Conservation (phyloP, 2,329 filamentous ascomycete species). For the Nigrospora osmanthi region DNA sequence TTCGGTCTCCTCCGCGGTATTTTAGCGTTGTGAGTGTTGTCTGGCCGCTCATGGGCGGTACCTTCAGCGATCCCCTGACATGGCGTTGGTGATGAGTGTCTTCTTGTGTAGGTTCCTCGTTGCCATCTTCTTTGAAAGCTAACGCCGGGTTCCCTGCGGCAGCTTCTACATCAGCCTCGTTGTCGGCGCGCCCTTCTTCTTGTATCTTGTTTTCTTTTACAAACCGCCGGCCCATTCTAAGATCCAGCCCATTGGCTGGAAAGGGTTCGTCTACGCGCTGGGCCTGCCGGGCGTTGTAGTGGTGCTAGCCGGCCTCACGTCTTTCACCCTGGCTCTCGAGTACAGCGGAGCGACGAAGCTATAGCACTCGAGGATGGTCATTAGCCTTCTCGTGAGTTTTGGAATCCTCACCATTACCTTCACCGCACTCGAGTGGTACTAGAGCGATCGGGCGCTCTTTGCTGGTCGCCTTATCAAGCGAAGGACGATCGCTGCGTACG, state of each 20-base stretch:
- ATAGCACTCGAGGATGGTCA: conserved; percentile 9
- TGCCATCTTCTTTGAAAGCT: neutral
- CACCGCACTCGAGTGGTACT: conserved; percentile 23
- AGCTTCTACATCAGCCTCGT: conserved; percentile 16
- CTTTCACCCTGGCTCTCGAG: conserved; percentile 23
- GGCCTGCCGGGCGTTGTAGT: conserved; percentile 14
- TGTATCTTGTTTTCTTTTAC: conserved; percentile 16
- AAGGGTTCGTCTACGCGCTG: conserved; percentile 11
- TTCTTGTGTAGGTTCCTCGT: neutral
- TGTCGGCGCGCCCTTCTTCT: conserved; percentile 7
- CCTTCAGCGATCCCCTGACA: conserved; percentile 16
- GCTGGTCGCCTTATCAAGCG: conserved; percentile 27
- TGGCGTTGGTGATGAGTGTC: conserved; percentile 21
- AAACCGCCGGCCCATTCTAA: conserved; percentile 11
- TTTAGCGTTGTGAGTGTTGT: conserved; percentile 25
- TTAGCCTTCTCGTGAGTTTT: conserved; percentile 31
- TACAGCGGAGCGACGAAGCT: conserved; percentile 20
- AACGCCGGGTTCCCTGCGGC: neutral
- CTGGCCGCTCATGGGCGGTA: conserved; percentile 17
- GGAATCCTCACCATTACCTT: conserved; percentile 30
- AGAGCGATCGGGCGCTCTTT: conserved; percentile 26
- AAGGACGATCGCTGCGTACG: conserved; percentile 21
- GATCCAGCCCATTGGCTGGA: conserved; percentile 2
- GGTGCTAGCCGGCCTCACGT: conserved; percentile 13
- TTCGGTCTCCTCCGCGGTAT: conserved; percentile 27